Evolutionary conservation across 768 basidiomycete species (phyloP).

Genomic region (Cystofilobasidium bisporidii): DNA sequence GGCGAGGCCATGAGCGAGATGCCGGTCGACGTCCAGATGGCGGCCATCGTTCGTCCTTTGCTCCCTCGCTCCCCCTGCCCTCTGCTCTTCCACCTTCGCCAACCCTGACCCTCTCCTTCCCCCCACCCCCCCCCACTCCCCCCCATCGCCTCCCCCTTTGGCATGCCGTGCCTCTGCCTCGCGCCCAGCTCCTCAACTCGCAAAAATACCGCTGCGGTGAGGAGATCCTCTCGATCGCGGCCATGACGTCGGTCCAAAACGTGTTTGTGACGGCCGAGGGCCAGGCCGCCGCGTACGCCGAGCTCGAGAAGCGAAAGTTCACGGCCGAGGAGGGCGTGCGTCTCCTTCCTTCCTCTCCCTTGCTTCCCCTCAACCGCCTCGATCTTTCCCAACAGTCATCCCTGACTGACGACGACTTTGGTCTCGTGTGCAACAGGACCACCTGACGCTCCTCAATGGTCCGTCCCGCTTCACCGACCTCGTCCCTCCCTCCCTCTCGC

Average conservation of each 20-base stretch:
- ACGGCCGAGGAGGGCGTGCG: constrained; percentile 93
- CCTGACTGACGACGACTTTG: background rate
- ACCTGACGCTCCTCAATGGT: constrained; percentile 89
- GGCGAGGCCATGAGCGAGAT: constrained; percentile 87
- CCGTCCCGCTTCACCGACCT: constrained; percentile 20
- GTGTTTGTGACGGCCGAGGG: constrained; percentile 83
- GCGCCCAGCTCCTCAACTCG: constrained; percentile 66
- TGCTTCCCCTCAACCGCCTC: too few relatives aligned
- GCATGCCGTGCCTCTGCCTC: too few relatives aligned
- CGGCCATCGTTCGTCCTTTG: constrained; percentile 65
- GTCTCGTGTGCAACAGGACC: constrained; percentile 53
- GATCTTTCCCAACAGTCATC: too few relatives aligned
- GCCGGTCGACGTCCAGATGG: constrained; percentile 83
- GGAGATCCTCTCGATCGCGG: constrained; percentile 89
- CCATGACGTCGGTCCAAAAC: constrained; percentile 90
- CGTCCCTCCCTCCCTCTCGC: background rate
- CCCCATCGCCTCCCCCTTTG: too few relatives aligned
- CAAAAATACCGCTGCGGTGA: constrained; percentile 82
- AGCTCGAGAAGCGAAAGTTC: constrained; percentile 88
- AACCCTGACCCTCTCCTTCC: background rate
- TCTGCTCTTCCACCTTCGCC: too few relatives aligned
- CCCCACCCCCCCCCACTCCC: too few relatives aligned
- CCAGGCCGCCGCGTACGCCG: constrained; percentile 70
- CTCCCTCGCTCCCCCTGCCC: background rate
- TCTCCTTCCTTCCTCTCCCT: constrained; percentile 14